Base-by-base conservation (phyloP, 169 alveolate species). In the Eimeria acervulina region DNA sequence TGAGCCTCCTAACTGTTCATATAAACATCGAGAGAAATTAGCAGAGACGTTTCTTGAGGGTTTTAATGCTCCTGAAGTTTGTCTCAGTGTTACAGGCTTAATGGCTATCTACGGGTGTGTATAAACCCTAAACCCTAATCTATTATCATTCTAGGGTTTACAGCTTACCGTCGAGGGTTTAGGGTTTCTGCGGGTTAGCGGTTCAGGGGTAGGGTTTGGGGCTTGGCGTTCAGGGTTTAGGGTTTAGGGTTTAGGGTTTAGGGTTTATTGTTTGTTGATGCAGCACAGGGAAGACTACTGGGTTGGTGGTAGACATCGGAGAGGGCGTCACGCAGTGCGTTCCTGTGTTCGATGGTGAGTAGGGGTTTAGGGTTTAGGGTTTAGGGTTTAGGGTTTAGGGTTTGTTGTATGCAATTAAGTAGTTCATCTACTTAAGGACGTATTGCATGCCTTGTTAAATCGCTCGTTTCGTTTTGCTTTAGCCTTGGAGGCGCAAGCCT, bases 321-420 rank as follows among this genome's bases (percentile, higher is more conserved):
- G 98, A 97, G 80, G 97, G 97, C 81, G 97, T 97, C 21, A 96
- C 98, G 52, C 98, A 97, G 94, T 97, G 97, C 80, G 98, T 97
- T 19, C 98, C 98, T 23, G 98, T 97, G 7, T 96, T 97, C 90
- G 98, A 97, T n/a, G n/a, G n/a, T n/a, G n/a, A n/a, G n/a, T n/a
- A n/a, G n/a, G n/a, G n/a, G n/a, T n/a, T n/a, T n/a, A n/a, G n/a
- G n/a, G n/a, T n/a, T n/a, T n/a, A n/a, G n/a, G n/a, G n/a, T 66
- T 66, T 21, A 21, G 85, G 85, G 51, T 74, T 36, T 74, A 74
- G 85, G 42, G 15, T 74, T 74, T n/a, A 74, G 85, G 51, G 85
- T 74, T 36, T 74, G 36, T 44, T 8, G 15, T 74, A 33, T n/a
- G 36, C 55, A 26, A 33, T 66, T 66, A 21, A 66, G 78, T 26